A percentile compares a stretch with the other conserved stretches of the same genome.
These are phyloP conservation scores for Trifolium pratense DNA, from an alignment of 306 rosid genomes.

Conservation along the genomic window DNA sequence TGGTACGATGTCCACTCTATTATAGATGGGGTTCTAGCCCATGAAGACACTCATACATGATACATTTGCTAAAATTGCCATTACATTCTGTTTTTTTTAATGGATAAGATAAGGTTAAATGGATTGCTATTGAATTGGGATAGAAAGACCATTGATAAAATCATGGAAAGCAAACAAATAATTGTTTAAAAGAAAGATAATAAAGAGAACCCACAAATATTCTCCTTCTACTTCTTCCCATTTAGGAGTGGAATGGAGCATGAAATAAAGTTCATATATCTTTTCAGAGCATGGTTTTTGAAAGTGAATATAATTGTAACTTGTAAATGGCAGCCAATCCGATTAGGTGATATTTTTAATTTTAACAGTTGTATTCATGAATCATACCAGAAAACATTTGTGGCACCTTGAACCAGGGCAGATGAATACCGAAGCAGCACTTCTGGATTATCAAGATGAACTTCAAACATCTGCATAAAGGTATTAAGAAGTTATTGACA, in stretches of 20 bases:
- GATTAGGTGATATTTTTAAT: not conserved
- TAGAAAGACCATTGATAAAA: slow-evolving; percentile 27
- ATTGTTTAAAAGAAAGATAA: not conserved
- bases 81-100: slow-evolving; percentile 30
- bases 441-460: slow-evolving; percentile 76
- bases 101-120: slow-evolving; percentile 24
- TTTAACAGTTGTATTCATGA: no score
- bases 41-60: slow-evolving; percentile 4
- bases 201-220: slow-evolving; percentile 12
- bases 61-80: slow-evolving; percentile 34
- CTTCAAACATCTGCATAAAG: slow-evolving; percentile 85
- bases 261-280: slow-evolving; percentile 18
- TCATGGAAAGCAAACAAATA: not conserved
- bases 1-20: not conserved
- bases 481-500: slow-evolving; percentile 33
- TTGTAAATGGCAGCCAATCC: slow-evolving; percentile 17
- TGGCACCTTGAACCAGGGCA: slow-evolving; percentile 97
- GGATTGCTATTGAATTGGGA: slow-evolving; percentile 26
- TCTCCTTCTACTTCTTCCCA: slow-evolving; percentile 25
- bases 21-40: slow-evolving; percentile 22
- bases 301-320: slow-evolving; percentile 1
- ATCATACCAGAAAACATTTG: slow-evolving; percentile 98
- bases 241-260: slow-evolving; percentile 26
- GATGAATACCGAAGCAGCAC: slow-evolving; percentile 95
- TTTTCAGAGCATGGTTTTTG: slow-evolving; percentile 20